Percentiles rank a stretch among this genome's conserved stretches.
These are phyloP conservation scores for Pholiota microspora DNA, from an alignment of 768 basidiomycete genomes.

Conservation along the genomic window DNA sequence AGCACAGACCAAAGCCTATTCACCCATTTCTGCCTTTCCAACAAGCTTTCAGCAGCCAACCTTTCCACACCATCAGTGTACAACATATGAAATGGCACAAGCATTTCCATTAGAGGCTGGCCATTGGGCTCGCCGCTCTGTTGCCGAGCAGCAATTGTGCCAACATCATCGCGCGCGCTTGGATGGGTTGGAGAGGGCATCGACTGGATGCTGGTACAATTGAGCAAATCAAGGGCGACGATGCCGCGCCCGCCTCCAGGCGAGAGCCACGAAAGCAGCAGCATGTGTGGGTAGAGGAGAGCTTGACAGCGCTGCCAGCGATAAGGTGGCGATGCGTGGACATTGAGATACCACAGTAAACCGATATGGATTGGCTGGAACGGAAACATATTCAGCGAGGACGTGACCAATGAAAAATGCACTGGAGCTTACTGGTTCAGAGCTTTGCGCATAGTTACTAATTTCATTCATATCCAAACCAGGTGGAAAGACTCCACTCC, in stretches of 20 bases:
- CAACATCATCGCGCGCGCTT: constrained; percentile 80
- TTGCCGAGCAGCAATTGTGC: constrained; percentile 73
- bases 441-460: constrained; percentile 46
- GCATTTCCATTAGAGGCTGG: constrained; percentile 59
- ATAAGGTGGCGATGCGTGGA: constrained; percentile 78
- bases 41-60: constrained; percentile 82
- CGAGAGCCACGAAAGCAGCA: constrained; percentile 86
- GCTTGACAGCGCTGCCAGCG: constrained; percentile 82
- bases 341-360: constrained; percentile 88
- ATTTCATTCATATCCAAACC: constrained; percentile 45
- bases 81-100: constrained; percentile 89
- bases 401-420: constrained; percentile 5
- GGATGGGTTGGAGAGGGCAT: constrained; percentile 82
- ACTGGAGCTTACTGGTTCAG: constrained; percentile 47
- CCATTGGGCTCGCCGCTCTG: constrained; percentile 51
- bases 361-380: constrained; percentile 85
- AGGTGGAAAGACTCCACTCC: constrained; percentile 36
- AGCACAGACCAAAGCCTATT: constrained; percentile 77
- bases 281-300: constrained; percentile 77
- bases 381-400: constrained; percentile 18
- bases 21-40: constrained; percentile 89
- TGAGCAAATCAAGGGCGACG: constrained; percentile 82
- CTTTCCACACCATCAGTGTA: constrained; percentile 90
- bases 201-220: constrained; percentile 83
- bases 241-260: constrained; percentile 81